Base-by-base conservation (phyloP, 2,329 filamentous ascomycete species). In the Leptoxyphium fumago region DNA sequence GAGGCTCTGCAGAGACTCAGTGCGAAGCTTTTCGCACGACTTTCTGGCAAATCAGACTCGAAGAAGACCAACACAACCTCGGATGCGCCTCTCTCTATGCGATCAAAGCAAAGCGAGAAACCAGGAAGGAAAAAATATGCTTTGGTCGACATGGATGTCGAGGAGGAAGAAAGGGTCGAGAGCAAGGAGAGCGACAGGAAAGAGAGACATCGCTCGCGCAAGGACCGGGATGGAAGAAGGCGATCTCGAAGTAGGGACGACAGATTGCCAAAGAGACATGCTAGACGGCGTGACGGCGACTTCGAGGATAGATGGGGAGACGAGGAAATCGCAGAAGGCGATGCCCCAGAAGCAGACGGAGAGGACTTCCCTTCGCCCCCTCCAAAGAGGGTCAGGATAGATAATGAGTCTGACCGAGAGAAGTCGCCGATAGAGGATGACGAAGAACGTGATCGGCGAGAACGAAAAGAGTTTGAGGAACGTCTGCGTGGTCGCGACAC, bases 231-330 rank as follows among this genome's bases (percentile, higher is more conserved):
- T 18, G 46, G 46, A 11, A 56, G 60, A 32, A 46, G 64, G 42
- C 68, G 66, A 50, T 58, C 55, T 5, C 60, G 58, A 39, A 52
- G 54, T 40, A 57, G 57, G 42, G 57, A 62, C 7, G 67, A 70
- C 34, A 62, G 67, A 2, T 55, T 56, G 15, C 47, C 67, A 13
- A 74, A 70, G 57, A 74, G 73, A 48, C 59, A 73, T 40, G 64
- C 75, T 44, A 65, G 65, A 46, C 63, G 68, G 47, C 69, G 70
- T 41, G 53, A 60, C 30, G 70, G 65, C 29, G 75, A 83, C 50
- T 80, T 82, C 50, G 82, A 87, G 40, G 82, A 87, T 55, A 70
- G 83, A 43, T 93, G 86, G 85, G 85, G 79, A 1, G 84, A 91
- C 53, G 82, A 88, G 56, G 82, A 84, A 21, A 7, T 26, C 21